Evolutionary conservation across 1,284 basidiomycete species (phyloP).

Genomic region (Irpex rosettiformis): DNA sequence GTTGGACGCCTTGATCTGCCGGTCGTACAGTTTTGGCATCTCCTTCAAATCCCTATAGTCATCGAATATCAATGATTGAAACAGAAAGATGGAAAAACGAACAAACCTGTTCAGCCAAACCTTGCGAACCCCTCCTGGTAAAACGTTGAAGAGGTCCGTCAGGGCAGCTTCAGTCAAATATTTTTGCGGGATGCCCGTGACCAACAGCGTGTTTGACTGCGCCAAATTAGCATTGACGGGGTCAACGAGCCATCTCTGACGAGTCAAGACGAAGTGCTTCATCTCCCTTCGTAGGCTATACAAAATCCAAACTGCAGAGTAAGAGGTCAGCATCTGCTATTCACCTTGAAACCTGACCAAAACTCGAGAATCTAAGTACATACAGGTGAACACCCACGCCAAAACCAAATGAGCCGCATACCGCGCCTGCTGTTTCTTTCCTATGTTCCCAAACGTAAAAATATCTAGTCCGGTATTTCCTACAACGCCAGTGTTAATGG

Average conservation of each 20-base stretch:
- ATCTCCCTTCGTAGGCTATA: constrained; percentile 82
- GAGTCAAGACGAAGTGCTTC: constrained; percentile 74
- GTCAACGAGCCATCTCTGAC: constrained; percentile 83
- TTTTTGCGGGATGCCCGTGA: constrained; percentile 85
- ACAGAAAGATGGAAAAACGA: not conserved
- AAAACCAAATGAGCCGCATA: constrained; percentile 77
- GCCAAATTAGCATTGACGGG: constrained; percentile 68
- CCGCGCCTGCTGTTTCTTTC: constrained; percentile 46
- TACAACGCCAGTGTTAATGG: constrained; percentile 47
- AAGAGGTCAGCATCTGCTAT: not conserved
- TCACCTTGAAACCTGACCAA: not conserved
- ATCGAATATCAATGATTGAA: not conserved
- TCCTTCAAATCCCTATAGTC: constrained; percentile 65
- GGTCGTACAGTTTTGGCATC: constrained; percentile 79
- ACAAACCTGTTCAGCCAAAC: constrained; percentile 78
- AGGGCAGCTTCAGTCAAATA: constrained; percentile 70
- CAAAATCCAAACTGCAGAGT: constrained; percentile 68
- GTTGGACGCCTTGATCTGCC: constrained; percentile 67
- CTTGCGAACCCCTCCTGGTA: constrained; percentile 83
- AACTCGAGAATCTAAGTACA: constrained; percentile 24
- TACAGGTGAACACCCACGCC: constrained; percentile 74
- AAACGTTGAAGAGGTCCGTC: constrained; percentile 60
- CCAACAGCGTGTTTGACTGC: constrained; percentile 84
- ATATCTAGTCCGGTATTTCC: constrained; percentile 64
- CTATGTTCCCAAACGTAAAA: constrained; percentile 83